phyloP scores from a whole-genome alignment of 2,329 filamentous ascomycete species.

The Apiospora rasikravindrae region DNA sequence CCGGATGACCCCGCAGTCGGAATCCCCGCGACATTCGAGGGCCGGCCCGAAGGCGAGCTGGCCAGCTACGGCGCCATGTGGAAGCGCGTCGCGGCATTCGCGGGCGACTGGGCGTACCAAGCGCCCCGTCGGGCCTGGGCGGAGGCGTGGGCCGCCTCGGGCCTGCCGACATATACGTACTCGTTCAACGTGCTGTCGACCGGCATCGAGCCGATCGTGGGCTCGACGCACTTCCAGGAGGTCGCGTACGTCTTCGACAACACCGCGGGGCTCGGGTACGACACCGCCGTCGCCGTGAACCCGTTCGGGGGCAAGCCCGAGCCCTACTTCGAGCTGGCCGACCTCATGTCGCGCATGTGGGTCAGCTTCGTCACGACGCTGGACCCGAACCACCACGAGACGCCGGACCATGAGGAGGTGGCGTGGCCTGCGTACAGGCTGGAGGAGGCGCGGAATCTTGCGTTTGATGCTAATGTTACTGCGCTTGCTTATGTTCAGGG shows the following conservation, averaged over 20 bases:
- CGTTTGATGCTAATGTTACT: conserved; percentile 28
- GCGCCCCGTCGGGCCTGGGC: conserved; percentile 58
- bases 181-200: conserved; percentile 41
- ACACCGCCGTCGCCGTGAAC: conserved; percentile 32
- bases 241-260: conserved; percentile 61
- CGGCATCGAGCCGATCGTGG: conserved; percentile 30
- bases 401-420: neutral
- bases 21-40: conserved; percentile 48
- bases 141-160: conserved; percentile 53
- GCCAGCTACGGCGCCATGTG: conserved; percentile 50
- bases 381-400: conserved; percentile 46
- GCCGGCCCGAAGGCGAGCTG: conserved; percentile 34
- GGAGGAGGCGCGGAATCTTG: conserved; percentile 29
- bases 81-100: conserved; percentile 59
- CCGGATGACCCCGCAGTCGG: conserved; percentile 54
- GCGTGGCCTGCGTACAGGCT: neutral
- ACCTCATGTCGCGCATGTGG: conserved; percentile 57
- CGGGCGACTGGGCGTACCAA: conserved; percentile 61
- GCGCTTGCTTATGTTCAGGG: conserved; percentile 26
- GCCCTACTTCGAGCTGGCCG: conserved; percentile 47
- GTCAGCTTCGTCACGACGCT: conserved; percentile 52
- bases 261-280: conserved; percentile 50
- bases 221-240: conserved; percentile 49
- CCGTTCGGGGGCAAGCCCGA: conserved; percentile 48
- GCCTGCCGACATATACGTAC: conserved; percentile 56